phyloP scores from a whole-genome alignment of 345 rosid genomes.

The Euphorbia tirucalli region DNA sequence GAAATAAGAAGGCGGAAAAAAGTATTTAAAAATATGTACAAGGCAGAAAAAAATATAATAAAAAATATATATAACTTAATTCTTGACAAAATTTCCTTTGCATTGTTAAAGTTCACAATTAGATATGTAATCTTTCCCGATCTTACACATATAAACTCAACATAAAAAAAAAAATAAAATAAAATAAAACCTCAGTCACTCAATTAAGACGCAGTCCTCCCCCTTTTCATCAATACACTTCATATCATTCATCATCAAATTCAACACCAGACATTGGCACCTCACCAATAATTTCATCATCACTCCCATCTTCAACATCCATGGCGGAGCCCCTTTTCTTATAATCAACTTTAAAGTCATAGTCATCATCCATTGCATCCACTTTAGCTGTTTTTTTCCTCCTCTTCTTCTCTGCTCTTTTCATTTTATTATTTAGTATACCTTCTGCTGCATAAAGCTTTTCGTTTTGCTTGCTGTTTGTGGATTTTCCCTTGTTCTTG shows the following conservation, averaged over 20 bases:
- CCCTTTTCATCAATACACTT: too few species aligned
- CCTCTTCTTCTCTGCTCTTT: constrained; percentile 74
- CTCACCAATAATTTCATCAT: constrained; percentile 26
- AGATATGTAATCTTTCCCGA: not conserved
- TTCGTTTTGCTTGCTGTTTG: constrained; percentile 56
- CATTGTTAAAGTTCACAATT: not conserved
- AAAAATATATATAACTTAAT: not conserved
- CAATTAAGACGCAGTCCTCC: not conserved
- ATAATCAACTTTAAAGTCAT: constrained; percentile 82
- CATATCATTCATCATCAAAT: constrained; percentile 37
- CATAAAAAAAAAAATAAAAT: not conserved
- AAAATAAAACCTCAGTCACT: too few species aligned
- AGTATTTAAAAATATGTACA: too few species aligned
- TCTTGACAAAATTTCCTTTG: constrained; percentile 5
- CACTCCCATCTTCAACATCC: constrained; percentile 43
- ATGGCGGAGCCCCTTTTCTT: constrained; percentile 40
- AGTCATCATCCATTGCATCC: constrained; percentile 61
- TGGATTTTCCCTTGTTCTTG: constrained; percentile 38
- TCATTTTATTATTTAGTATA: constrained; percentile 65
- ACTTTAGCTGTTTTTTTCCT: constrained; percentile 58
- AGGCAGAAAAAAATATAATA: too few species aligned
- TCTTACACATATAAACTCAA: not conserved
- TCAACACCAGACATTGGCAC: constrained; percentile 54
- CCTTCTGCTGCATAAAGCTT: constrained; percentile 66
- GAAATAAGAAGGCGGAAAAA: too few species aligned